Evolutionary conservation across 805 yeast genomes (phyloP), one percentile per base, ranked within the genome.

Genomic region (Lachancea cidri): DNA sequence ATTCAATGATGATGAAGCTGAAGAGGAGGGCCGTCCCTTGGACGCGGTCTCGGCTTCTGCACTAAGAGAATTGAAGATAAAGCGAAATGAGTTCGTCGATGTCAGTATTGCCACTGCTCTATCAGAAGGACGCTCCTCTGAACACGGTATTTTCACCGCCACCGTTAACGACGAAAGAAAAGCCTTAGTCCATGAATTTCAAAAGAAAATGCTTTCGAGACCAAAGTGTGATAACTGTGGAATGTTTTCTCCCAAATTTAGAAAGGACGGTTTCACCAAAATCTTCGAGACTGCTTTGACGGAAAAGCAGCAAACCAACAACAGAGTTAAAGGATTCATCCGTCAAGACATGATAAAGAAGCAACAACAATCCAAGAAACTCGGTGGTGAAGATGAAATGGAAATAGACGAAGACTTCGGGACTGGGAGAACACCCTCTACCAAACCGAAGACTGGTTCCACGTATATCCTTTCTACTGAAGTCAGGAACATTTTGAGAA

Each of bases 161-260:
- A 76, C 91, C 16, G 85, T 89, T 29, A 77, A 77, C 20, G 96
- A 88, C 55, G 96, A 86, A 65, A 80, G 99, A 67, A 88, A 91
- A 61, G 61, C 60, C 8, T 65, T 79, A 42, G 72, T 87, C 49
- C 82, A 79, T 43, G 87, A 82, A 27, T 83, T 89, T 55, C 86
- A 88, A 70, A 77, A 76, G 54, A 76, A 76, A 53, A 64, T 89
- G 37, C 67, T 86, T 48, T 64, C 83, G 36, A 79, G 96, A 64
- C 81, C 88, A 42, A 85, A 81, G 64, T 93, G 99, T 76, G 95
- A 86, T 56, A 88, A 89, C 66, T 93, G 99, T 75, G 86, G 88
- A 33, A 86, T 89, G 95, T 86, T 72, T 64, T 87, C 96, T 34
- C 98, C 99, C 41, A 72, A 83, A 27, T 91, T 83, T 71, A 80